Percentiles rank a stretch among this genome's conserved stretches.
Evolutionary conservation across 2,329 filamentous ascomycete genomes (phyloP).

Genomic region (Hymenoscyphus albidus): DNA sequence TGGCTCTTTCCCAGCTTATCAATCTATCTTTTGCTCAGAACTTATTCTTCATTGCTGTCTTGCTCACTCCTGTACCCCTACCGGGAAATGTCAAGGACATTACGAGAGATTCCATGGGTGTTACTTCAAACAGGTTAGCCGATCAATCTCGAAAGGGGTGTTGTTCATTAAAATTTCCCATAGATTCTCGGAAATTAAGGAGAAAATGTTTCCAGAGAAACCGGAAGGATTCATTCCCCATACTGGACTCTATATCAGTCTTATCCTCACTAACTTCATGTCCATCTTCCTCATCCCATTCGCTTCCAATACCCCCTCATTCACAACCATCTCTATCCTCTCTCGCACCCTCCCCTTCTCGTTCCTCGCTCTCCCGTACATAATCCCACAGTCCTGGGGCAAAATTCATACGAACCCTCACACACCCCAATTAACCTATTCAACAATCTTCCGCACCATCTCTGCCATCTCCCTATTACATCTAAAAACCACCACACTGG

Average conservation of each 20-base stretch:
- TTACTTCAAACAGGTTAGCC: constrained; percentile 23
- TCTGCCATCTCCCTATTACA: constrained; percentile 45
- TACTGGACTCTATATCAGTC: constrained; percentile 36
- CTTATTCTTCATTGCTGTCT: constrained; percentile 57
- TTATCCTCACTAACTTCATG: constrained; percentile 37
- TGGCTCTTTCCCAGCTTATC: constrained; percentile 55
- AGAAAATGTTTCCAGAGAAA: constrained; percentile 40
- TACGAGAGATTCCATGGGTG: constrained; percentile 21
- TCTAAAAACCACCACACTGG: constrained; percentile 41
- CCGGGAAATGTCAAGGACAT: constrained; percentile 31
- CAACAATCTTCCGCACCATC: constrained; percentile 45
- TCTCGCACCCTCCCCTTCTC: constrained; percentile 41
- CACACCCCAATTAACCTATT: constrained; percentile 40
- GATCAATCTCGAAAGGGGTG: not conserved
- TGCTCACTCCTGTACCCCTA: constrained; percentile 52
- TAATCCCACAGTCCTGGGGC: constrained; percentile 49
- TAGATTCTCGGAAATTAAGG: constrained; percentile 34
- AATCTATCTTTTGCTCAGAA: constrained; percentile 60
- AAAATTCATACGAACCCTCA: constrained; percentile 40
- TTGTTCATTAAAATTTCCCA: constrained; percentile 1
- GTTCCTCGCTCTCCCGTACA: constrained; percentile 44
- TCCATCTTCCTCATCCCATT: constrained; percentile 40
- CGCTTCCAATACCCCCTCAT: constrained; percentile 40
- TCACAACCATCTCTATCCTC: constrained; percentile 36
- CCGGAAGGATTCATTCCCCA: constrained; percentile 44